Conservation (phyloP, 1,284 basidiomycete genomes). For the Ustilago loliicola region DNA sequence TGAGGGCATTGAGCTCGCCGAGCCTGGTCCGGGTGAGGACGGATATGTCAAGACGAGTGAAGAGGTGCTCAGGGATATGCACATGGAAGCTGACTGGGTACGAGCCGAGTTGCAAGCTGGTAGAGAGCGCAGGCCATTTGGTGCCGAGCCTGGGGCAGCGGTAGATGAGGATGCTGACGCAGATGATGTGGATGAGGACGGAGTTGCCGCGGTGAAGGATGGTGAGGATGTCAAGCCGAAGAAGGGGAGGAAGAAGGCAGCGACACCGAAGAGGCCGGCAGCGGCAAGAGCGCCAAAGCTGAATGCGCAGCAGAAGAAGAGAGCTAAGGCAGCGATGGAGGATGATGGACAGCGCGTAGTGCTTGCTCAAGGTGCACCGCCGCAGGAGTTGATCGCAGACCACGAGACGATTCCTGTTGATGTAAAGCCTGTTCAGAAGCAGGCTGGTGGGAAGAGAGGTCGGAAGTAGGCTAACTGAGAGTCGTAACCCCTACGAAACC, state of each 20-base stretch:
- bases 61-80: constrained; percentile 60
- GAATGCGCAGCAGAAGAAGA: constrained; percentile 28
- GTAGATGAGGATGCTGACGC: constrained; percentile 21
- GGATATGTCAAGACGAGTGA: constrained; percentile 57
- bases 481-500: too few relatives aligned
- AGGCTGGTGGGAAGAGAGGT: constrained; percentile 12
- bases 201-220: constrained; percentile 9
- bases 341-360: constrained; percentile 43
- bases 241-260: constrained; percentile 10
- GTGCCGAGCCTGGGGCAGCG: constrained; percentile 37
- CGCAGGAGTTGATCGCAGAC: constrained; percentile 33
- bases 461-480: constrained; percentile 11
- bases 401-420: constrained; percentile 42
- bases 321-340: constrained; percentile 34
- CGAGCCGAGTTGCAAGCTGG: constrained; percentile 50
- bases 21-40: constrained; percentile 55
- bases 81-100: constrained; percentile 55
- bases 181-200: constrained; percentile 22
- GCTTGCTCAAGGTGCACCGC: constrained; percentile 44
- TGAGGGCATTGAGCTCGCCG: constrained; percentile 50
- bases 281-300: constrained; percentile 2
- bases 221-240: constrained; percentile 32
- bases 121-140: constrained; percentile 40
- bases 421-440: background rate
- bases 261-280: background rate